Base-by-base conservation (phyloP, 768 basidiomycete genomes). In the Psilocybe subaeruginosa region DNA sequence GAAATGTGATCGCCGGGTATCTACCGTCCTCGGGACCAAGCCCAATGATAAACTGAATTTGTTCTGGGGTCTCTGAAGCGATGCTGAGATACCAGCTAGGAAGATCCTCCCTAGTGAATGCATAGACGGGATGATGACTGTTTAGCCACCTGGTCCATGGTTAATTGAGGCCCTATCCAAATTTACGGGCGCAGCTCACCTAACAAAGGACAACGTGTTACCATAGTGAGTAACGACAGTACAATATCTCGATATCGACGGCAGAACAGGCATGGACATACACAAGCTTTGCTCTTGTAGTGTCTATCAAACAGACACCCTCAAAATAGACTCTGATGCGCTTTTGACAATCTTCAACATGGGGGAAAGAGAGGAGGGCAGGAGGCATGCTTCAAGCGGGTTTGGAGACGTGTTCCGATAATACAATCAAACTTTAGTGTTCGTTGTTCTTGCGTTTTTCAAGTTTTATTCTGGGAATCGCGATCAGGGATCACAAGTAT, bases 61-160 rank as follows among this genome's bases (percentile, higher is more conserved):
- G 71, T 52, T 76, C 72, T 2, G 72, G 65, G 19, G 64, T 65
- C 52, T 70, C 67, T 50, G 68, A 60, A 46, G 71, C 71, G 27
- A 73, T 68, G 56, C 72, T 73, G 17, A 88, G 68, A 64, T 77
- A 80, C 63, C 78, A 74, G 17, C 74, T 49, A 1, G 82, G 74
- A 8, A 87, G 64, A 19, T 83, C 85, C 17, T 75, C 74, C 4
- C 69, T 58, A 6, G 74, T 72, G 68, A 89, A 88, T 68, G 78
- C 88, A 63, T 87, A 88, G 3, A 61, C 62, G 1, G 88, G 87
- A 69, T 83, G 88, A 62, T 72, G 76, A 17, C 75, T 73, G 45
- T 79, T 76, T 53, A 86, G 77, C 88, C 87, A 89, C 16, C 88
- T 67, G 41, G 41, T 43, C n/a, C 6, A 35, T 11, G 11, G 14